A percentile compares a stretch with the other conserved stretches of the same genome.
These are phyloP conservation scores for Mortierella sp. DNA, from an alignment of 371 early-diverging fungal genomes.

Conservation along the genomic window DNA sequence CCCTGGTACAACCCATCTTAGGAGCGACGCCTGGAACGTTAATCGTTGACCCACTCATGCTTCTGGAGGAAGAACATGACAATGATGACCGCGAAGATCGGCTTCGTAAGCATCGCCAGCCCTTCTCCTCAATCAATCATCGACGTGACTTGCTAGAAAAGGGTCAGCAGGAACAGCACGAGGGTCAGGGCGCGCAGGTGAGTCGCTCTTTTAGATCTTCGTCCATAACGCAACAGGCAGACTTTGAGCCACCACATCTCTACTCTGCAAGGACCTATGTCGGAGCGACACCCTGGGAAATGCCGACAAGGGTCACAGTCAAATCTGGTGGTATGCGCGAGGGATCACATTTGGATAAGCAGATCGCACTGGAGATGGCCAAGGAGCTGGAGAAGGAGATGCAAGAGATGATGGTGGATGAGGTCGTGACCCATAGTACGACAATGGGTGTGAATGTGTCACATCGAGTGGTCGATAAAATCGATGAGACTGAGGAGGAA, in stretches of 20 bases:
- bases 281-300: slow-evolving; percentile 50
- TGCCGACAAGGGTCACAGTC: slow-evolving; percentile 49
- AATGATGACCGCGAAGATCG: slow-evolving; percentile 35
- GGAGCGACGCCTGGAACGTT: slow-evolving; percentile 18
- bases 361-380: slow-evolving; percentile 48
- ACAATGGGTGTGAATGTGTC: neutral
- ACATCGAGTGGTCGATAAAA: slow-evolving; percentile 15
- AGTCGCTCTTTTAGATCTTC: slow-evolving; percentile 1
- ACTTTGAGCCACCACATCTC: slow-evolving; percentile 50
- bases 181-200: neutral
- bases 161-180: slow-evolving; percentile 13
- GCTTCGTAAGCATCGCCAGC: slow-evolving; percentile 22
- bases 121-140: slow-evolving; percentile 42
- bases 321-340: slow-evolving; percentile 44
- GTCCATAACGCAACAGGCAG: slow-evolving; percentile 9
- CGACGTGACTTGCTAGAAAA: slow-evolving; percentile 30
- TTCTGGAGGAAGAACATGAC: slow-evolving; percentile 49
- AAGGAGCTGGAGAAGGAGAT: slow-evolving; percentile 43
- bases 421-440: neutral
- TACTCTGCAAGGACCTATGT: slow-evolving; percentile 52
- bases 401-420: slow-evolving; percentile 12
- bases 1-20: neutral
- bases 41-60: slow-evolving; percentile 50
- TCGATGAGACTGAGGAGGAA: slow-evolving; percentile 29
- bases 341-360: slow-evolving; percentile 38